Base-by-base conservation (phyloP, 2,329 filamentous ascomycete species). In the Lachnellula occidentalis region DNA sequence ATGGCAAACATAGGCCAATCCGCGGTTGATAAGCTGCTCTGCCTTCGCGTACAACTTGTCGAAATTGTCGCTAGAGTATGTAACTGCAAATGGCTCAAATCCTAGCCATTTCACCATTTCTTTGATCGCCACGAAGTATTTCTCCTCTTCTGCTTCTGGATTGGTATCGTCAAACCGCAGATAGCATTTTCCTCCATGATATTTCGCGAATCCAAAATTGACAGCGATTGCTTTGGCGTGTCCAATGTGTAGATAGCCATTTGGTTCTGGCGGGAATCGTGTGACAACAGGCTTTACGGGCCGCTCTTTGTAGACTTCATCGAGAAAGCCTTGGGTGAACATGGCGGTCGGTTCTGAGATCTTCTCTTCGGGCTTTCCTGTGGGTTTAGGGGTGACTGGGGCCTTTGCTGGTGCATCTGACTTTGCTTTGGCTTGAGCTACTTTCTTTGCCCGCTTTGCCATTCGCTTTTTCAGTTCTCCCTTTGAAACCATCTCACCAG, bases 181-280 rank as follows among this genome's bases (percentile, higher is more conserved):
- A 66, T 87, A 86, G 71, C 83, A 88, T 24, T 66, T 58, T 60
- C 92, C 92, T 36, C 87, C 87, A 69, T 95, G 88, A 67, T 86
- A 85, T 67, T 82, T 83, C 14, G 94, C 92, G 70, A 96, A 97
- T 6, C 92, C 92, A 73, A 97, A 97, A 73, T 97, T 96, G 71
- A 97, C 84, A 0, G 90, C 87, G 70, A 97, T 96, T 21, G 94
- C 92, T 75, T 97, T 97, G 61, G 88, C 88, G 69, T 97, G 94
- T 19, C 92, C 92, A 63, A 97, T 88, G 69, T 96, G 92, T 9
- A 96, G 80, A 70, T 87, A 96, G 52, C 92, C 94, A 70, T 97
- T 97, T 47, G 94, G 94, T 73, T 92, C 88, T 19, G 88, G 88
- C 2, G 88, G 88, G 67, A 92, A 92, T 62, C 88, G 83, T 4